Evolutionary conservation across 2,329 filamentous ascomycete species (phyloP).

Genomic region (Calonectria ilicicola): DNA sequence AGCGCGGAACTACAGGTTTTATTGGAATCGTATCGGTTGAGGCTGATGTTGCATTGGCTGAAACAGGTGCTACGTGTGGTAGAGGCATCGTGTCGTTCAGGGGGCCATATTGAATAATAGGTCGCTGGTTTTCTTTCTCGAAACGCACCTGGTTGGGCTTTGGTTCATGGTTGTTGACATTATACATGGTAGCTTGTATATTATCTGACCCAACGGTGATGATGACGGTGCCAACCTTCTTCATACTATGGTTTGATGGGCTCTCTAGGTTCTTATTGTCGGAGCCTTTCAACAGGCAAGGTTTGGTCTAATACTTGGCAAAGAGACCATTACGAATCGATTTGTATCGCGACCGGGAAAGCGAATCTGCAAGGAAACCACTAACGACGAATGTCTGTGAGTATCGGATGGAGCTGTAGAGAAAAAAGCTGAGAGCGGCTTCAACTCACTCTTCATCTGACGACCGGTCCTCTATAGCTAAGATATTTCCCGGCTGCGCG

Average conservation of each 20-base stretch:
- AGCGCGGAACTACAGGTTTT: slow-evolving; percentile 32
- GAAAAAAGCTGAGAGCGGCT: background rate
- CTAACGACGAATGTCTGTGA: slow-evolving; percentile 55
- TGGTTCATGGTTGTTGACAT: slow-evolving; percentile 73
- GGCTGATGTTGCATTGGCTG: slow-evolving; percentile 38
- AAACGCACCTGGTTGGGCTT: slow-evolving; percentile 49
- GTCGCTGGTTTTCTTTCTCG: slow-evolving; percentile 53
- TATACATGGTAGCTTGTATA: slow-evolving; percentile 80
- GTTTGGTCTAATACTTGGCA: slow-evolving; percentile 83
- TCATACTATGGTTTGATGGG: slow-evolving; percentile 77
- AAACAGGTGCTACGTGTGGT: slow-evolving; percentile 58
- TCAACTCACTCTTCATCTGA: slow-evolving; percentile 74
- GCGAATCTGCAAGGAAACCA: slow-evolving; percentile 79
- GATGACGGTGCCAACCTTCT: slow-evolving; percentile 77
- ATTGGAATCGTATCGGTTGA: slow-evolving; percentile 30
- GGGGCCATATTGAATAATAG: slow-evolving; percentile 75
- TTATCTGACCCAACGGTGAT: slow-evolving; percentile 85
- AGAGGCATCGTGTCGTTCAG: slow-evolving; percentile 72
- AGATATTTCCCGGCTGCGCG: slow-evolving; percentile 73
- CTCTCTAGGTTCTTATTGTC: slow-evolving; percentile 74
- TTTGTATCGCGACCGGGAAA: slow-evolving; percentile 77
- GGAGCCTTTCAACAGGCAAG: slow-evolving; percentile 74
- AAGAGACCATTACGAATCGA: slow-evolving; percentile 81
- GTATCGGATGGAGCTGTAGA: background rate
- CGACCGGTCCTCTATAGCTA: slow-evolving; percentile 76